Evolutionary conservation across 345 rosid species (phyloP).

Genomic region (Geranium rotundifolium): DNA sequence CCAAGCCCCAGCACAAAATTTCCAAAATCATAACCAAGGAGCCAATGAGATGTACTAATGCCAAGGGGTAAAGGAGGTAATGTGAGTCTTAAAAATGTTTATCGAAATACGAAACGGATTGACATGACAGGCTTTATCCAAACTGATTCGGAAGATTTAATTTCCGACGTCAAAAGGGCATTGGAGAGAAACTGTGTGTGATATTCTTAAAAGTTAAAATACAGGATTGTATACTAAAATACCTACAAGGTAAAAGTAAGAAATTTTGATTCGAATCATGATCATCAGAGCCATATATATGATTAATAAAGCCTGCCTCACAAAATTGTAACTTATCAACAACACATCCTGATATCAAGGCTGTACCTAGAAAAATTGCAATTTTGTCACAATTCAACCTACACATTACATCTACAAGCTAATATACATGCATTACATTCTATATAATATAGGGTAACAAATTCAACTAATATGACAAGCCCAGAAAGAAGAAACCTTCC

Average conservation of each 20-base stretch:
- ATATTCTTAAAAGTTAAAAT: not conserved
- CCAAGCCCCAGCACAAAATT: too few species aligned
- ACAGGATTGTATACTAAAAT: too few species aligned
- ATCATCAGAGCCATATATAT: too few species aligned
- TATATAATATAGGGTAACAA: not conserved
- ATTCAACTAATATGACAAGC: not conserved
- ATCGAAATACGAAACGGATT: too few species aligned
- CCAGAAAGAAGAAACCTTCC: not conserved
- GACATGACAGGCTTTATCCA: too few species aligned
- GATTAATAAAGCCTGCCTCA: too few species aligned
- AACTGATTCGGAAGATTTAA: too few species aligned
- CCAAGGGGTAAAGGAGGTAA: too few species aligned
- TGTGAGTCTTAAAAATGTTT: too few species aligned
- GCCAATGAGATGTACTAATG: too few species aligned
- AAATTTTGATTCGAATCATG: too few species aligned
- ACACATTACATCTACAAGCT: not conserved
- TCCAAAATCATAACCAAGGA: too few species aligned
- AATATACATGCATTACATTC: not conserved
- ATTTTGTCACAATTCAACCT: not conserved
- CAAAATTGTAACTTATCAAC: not conserved
- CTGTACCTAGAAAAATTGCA: not conserved
- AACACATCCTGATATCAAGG: not conserved
- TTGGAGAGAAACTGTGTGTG: not conserved
- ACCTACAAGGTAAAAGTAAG: not conserved
- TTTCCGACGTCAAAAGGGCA: not conserved